phyloP scores from a whole-genome alignment of 768 basidiomycete genomes.

The Porpolomopsis calyptriformis region DNA sequence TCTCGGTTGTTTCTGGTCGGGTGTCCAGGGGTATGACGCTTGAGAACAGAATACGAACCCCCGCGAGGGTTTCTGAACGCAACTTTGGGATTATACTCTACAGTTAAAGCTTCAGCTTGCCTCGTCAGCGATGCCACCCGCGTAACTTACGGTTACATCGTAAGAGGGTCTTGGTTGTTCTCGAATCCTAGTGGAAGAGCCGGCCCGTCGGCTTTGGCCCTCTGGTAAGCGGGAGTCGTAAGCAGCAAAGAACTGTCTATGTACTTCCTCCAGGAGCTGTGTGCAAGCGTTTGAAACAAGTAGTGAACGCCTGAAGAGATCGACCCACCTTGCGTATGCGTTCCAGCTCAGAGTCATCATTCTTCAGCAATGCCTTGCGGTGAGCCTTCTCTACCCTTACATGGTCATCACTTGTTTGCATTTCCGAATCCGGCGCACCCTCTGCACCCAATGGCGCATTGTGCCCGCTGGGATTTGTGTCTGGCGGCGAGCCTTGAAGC shows the following conservation, averaged over 20 bases:
- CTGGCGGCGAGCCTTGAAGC: constrained; percentile 39
- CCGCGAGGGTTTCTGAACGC: constrained; percentile 65
- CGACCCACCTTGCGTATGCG: constrained; percentile 60
- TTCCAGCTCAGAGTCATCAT: constrained; percentile 74
- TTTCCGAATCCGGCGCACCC: constrained; percentile 10
- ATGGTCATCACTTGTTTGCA: constrained; percentile 12
- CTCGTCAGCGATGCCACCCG: constrained; percentile 1
- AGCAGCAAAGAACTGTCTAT: constrained; percentile 61
- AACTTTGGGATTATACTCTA: constrained; percentile 81
- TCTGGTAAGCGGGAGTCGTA: constrained; percentile 38
- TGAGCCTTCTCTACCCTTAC: constrained; percentile 34
- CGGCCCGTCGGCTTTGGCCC: constrained; percentile 21
- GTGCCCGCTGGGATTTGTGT: constrained; percentile 14
- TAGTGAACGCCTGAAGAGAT: constrained; percentile 1
- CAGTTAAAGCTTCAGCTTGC: background rate
- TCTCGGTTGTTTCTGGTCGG: constrained; percentile 65
- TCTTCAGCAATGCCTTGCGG: constrained; percentile 73
- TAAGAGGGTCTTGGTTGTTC: constrained; percentile 27
- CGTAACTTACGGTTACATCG: constrained; percentile 71
- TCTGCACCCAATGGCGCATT: constrained; percentile 12
- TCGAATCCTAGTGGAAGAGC: constrained; percentile 17
- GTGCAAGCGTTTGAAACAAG: background rate
- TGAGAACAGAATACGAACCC: constrained; percentile 81
- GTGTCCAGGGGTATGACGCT: constrained; percentile 90
- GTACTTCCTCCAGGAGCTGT: constrained; percentile 80